These are phyloP conservation scores for Hanseniaspora gamundiae DNA, from an alignment of 1,139 yeast species.

Conservation along the genomic window DNA sequence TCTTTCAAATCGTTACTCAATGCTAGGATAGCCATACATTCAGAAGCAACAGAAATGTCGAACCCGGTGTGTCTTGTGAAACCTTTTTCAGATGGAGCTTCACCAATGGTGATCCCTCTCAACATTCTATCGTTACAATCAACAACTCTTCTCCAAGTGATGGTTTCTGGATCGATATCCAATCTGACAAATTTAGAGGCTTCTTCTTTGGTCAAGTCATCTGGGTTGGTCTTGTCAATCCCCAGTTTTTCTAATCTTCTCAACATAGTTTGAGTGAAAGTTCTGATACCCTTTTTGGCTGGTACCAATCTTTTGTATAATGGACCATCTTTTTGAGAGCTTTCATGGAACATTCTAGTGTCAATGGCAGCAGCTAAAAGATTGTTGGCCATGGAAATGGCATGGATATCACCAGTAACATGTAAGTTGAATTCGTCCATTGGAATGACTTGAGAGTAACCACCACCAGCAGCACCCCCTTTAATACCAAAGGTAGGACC, in stretches of 20 bases:
- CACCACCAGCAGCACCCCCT: conserved; percentile 99
- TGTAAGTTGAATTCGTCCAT: conserved; percentile 99
- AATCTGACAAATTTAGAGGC: conserved; percentile 64
- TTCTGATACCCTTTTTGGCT: conserved; percentile 68
- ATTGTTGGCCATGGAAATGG: conserved; percentile 91
- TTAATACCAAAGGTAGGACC: conserved; percentile 98
- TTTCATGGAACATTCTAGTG: conserved; percentile 94
- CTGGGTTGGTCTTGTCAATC: conserved; percentile 68
- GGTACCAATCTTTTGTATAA: conserved; percentile 84
- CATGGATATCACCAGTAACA: conserved; percentile 96
- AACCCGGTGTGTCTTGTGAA: conserved; percentile 82
- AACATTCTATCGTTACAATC: conserved; percentile 92
- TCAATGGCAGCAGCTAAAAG: conserved; percentile 95
- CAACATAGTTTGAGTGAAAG: conserved; percentile 67
- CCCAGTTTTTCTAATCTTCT: conserved; percentile 72
- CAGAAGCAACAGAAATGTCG: conserved; percentile 94
- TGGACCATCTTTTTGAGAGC: conserved; percentile 82
- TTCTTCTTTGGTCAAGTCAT: conserved; percentile 73
- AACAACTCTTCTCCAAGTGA: conserved; percentile 94
- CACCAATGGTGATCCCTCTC: conserved; percentile 84
- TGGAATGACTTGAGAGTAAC: conserved; percentile 95
- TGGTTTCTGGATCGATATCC: conserved; percentile 86
- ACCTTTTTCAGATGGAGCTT: conserved; percentile 93
- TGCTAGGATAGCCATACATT: conserved; percentile 97
- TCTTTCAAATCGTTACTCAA: conserved; percentile 70